These are phyloP conservation scores for Pichia sp. DNA, from an alignment of 1,139 yeast species.

Conservation along the genomic window DNA sequence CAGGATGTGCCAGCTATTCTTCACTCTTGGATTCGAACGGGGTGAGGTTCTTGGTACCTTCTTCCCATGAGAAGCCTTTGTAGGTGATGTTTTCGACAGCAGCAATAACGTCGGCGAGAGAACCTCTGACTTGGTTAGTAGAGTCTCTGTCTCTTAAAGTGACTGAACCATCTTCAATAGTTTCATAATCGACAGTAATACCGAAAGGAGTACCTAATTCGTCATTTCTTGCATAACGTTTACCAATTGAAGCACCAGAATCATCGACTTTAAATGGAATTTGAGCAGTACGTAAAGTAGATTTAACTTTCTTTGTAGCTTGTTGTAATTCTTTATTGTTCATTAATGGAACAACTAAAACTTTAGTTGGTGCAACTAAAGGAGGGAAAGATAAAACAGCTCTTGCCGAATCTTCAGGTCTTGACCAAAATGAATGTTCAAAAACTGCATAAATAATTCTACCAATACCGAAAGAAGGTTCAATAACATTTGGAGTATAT, in stretches of 20 bases:
- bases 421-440: slow-evolving; percentile 93
- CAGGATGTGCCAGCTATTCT: slow-evolving; percentile 12
- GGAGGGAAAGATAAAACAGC: slow-evolving; percentile 79
- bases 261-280: slow-evolving; percentile 96
- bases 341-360: slow-evolving; percentile 88
- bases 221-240: slow-evolving; percentile 97
- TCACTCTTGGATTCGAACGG: slow-evolving; percentile 46
- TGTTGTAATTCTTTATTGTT: slow-evolving; percentile 78
- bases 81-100: slow-evolving; percentile 78
- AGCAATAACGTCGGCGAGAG: slow-evolving; percentile 65
- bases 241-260: slow-evolving; percentile 96
- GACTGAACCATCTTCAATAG: slow-evolving; percentile 81
- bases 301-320: slow-evolving; percentile 61
- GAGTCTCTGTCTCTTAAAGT: slow-evolving; percentile 98
- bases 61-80: slow-evolving; percentile 71
- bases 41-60: slow-evolving; percentile 66
- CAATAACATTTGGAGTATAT: slow-evolving; percentile 94
- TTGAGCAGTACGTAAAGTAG: slow-evolving; percentile 68
- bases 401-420: slow-evolving; percentile 90
- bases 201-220: slow-evolving; percentile 99
- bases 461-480: slow-evolving; percentile 99
- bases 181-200: slow-evolving; percentile 94
- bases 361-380: slow-evolving; percentile 95
- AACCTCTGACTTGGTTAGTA: slow-evolving; percentile 95
- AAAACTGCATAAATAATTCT: slow-evolving; percentile 89